These are phyloP conservation scores for Talaromyces proteolyticus DNA, from an alignment of 495 filamentous ascomycete species.

Conservation along the genomic window DNA sequence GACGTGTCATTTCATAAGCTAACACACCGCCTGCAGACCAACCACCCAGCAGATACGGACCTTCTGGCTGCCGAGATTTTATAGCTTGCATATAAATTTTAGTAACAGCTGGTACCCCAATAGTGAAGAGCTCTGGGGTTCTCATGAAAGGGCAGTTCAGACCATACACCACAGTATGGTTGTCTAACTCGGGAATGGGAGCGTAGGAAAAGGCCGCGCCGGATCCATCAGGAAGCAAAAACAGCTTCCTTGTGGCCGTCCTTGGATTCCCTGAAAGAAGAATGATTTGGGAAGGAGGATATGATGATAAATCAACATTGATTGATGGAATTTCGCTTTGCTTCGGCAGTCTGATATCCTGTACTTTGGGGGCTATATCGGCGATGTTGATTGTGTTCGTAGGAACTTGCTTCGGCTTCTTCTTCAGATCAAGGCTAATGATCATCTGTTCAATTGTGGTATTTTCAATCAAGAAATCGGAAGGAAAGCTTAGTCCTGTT, in stretches of 20 bases:
- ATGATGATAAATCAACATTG: background rate
- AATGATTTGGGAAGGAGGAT: background rate
- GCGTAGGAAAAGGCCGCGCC: conserved; percentile 15
- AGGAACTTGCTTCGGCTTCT: background rate
- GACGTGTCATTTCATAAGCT: conserved; percentile 31
- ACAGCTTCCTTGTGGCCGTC: conserved; percentile 8
- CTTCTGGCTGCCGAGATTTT: conserved; percentile 52
- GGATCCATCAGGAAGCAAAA: conserved; percentile 19
- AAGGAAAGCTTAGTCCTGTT: conserved; percentile 3
- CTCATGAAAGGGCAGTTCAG: conserved; percentile 12
- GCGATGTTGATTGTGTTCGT: background rate
- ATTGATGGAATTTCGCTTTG: background rate
- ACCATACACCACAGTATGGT: conserved; percentile 9
- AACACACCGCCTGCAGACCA: conserved; percentile 43
- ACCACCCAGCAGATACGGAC: conserved; percentile 64
- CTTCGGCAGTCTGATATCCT: background rate
- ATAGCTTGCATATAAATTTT: conserved; percentile 56
- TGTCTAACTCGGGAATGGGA: conserved; percentile 9
- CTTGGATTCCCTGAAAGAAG: background rate
- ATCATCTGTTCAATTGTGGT: background rate
- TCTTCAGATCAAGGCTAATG: background rate
- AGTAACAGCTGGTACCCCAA: conserved; percentile 47
- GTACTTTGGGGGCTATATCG: background rate
- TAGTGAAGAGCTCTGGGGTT: conserved; percentile 8
- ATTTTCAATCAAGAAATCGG: background rate